Base-by-base conservation (phyloP, 208 protist species). In the Balamuthia mandrillaris region DNA sequence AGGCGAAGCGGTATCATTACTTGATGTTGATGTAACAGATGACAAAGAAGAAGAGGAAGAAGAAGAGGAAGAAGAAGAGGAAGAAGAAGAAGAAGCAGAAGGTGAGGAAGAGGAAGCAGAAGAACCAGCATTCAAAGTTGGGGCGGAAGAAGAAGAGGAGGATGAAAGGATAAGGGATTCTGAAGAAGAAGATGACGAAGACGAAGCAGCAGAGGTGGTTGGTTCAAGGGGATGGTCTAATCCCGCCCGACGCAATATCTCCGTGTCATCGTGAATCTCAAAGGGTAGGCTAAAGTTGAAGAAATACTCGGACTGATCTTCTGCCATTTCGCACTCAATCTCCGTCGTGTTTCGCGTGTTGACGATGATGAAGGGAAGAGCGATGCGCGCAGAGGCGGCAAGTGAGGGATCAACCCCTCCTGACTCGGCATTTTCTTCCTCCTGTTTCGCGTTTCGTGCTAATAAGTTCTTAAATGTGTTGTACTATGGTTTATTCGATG, bases 231-330 rank as follows among this genome's bases (percentile, higher is more conserved):
- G n/a, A n/a, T n/a, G 65, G 16, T 82, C 74, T 37, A 82, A 45
- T 18, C 74, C 74, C 1, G 74, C 74, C 2, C 74, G 74, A 29
- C 63, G 58, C 33, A 96, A 79, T 33, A 95, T 84, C 33, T 92
- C 90, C 24, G 81, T 88, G 45, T 96, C 94, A 58, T 96, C 94
- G 56, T 94, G 91, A 18, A 96, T 90, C 72, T 95, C 92, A 70
- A 95, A 96, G 1, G 92, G 88, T 49, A 81, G 56, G 24, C 82
- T 87, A 47, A 95, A 95, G 66, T 95, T 91, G 83, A 96, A 94
- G 66, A 94, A 92, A 60, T 92, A 92, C 37, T 94, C 91, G 0
- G 87, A 88, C 33, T 85, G 24, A 39, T 94, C 89, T 27, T 88
- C 79, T 18, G 85, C 66, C 88, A 95, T 93, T 68, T 95, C 91